Evolutionary conservation across 441 rosid species (phyloP).

Genomic region (Croton laevigatus): DNA sequence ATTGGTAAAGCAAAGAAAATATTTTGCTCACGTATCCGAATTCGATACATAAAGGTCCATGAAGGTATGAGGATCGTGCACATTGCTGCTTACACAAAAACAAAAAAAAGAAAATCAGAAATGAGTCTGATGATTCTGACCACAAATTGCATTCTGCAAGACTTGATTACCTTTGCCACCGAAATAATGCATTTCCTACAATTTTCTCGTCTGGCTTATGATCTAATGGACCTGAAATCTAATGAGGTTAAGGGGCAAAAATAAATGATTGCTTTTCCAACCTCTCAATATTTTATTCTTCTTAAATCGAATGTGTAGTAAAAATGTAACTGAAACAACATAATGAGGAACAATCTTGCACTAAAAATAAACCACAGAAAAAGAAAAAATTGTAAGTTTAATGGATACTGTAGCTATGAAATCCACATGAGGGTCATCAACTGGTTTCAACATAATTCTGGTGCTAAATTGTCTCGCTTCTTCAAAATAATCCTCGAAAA

Average conservation of each 20-base stretch:
- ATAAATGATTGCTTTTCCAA: background rate
- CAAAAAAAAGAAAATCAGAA: conserved; percentile 3
- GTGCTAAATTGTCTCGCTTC: conserved; percentile 65
- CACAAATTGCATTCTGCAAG: background rate
- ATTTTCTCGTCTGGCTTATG: conserved; percentile 54
- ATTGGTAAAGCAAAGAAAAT: background rate
- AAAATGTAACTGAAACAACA: background rate
- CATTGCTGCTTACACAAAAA: conserved; percentile 47
- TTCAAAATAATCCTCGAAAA: conserved; percentile 90
- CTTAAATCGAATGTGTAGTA: background rate
- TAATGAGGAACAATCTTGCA: background rate
- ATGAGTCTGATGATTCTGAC: background rate
- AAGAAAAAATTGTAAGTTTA: background rate
- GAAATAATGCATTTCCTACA: conserved; percentile 72
- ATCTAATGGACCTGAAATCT: conserved; percentile 76
- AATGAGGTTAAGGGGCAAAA: conserved; percentile 11
- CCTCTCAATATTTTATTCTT: background rate
- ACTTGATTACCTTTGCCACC: conserved; percentile 70
- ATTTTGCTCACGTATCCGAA: conserved; percentile 63
- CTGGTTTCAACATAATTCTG: conserved; percentile 75
- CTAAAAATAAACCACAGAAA: background rate
- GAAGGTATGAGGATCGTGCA: conserved; percentile 86
- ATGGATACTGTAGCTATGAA: conserved; percentile 82
- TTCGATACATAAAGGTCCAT: conserved; percentile 77
- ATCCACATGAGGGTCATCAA: conserved; percentile 93